phyloP scores from a whole-genome alignment of 225 moss, liverwort and hornwort species.

The Asterella californica region DNA sequence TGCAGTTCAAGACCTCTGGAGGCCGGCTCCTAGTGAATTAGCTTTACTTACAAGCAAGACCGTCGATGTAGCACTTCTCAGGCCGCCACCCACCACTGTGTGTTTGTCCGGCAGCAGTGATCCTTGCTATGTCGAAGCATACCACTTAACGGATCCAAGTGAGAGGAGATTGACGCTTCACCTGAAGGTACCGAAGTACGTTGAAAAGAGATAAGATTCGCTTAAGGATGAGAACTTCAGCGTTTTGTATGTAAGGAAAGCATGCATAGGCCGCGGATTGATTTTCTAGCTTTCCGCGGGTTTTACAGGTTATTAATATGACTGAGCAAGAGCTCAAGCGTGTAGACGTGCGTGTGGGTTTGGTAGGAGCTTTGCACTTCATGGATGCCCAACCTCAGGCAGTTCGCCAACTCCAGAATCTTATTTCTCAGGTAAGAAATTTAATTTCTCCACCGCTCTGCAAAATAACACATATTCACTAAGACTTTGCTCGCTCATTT shows the following conservation, averaged over 20 bases:
- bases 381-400: constrained; percentile 98
- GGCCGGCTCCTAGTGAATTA: constrained; percentile 84
- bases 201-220: neutral
- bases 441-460: neutral
- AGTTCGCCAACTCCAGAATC: constrained; percentile 91
- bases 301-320: constrained; percentile 84
- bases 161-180: constrained; percentile 90
- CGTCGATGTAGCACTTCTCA: constrained; percentile 51
- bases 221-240: neutral
- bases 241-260: neutral
- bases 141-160: constrained; percentile 87
- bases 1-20: constrained; percentile 94
- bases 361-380: constrained; percentile 81
- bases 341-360: constrained; percentile 85
- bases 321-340: constrained; percentile 94
- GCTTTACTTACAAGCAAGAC: constrained; percentile 55
- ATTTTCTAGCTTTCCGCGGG: neutral
- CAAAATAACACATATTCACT: neutral
- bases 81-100: constrained; percentile 62
- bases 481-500: neutral
- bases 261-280: neutral
- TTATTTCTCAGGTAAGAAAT: constrained; percentile 70
- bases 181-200: constrained; percentile 58
- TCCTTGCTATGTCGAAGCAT: constrained; percentile 98
- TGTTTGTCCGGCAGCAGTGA: constrained; percentile 96